Conservation (phyloP, 371 early-diverging fungal species). For the Mortierella sp. region DNA sequence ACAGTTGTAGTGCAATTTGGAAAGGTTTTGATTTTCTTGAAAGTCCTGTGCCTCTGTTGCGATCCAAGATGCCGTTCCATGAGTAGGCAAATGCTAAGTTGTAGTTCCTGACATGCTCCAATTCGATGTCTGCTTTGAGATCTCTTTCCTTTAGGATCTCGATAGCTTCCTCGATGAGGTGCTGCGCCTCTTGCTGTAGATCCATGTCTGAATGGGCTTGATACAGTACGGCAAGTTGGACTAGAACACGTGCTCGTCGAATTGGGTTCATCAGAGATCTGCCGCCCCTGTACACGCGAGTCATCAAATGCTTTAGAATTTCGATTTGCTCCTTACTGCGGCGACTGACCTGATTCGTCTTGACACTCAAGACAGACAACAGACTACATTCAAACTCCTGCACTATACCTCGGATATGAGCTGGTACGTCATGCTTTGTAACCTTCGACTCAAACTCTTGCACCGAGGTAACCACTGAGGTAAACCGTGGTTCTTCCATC, state of each 20-base stretch:
- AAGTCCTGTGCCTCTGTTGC: slow-evolving; percentile 13
- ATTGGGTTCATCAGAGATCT: slow-evolving; percentile 25
- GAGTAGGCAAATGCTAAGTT: slow-evolving; percentile 71
- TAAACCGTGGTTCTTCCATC: slow-evolving; percentile 20
- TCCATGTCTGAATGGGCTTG: slow-evolving; percentile 10
- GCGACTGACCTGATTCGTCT: slow-evolving; percentile 17
- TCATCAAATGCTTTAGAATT: slow-evolving; percentile 21
- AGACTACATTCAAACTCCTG: slow-evolving; percentile 42
- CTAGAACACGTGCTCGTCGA: slow-evolving; percentile 41
- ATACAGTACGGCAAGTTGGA: slow-evolving; percentile 27
- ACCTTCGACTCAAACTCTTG: slow-evolving; percentile 27
- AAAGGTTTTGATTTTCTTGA: slow-evolving; percentile 58
- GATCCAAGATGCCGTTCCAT: slow-evolving; percentile 67
- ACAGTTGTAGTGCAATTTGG: slow-evolving; percentile 65
- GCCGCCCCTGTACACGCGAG: slow-evolving; percentile 28
- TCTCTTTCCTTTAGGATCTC: slow-evolving; percentile 43
- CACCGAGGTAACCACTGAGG: slow-evolving; percentile 16
- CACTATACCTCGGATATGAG: slow-evolving; percentile 24
- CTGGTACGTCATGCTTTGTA: slow-evolving; percentile 8
- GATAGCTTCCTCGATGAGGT: slow-evolving; percentile 32
- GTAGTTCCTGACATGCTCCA: slow-evolving; percentile 63
- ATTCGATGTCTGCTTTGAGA: slow-evolving; percentile 57
- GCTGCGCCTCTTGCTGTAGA: slow-evolving; percentile 21
- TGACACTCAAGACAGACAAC: slow-evolving; percentile 28
- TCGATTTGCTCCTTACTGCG: slow-evolving; percentile 32